phyloP scores from a whole-genome alignment of 129 eudicot species.

The Daucus carota region DH1_v3.0 NC_030382.2:52577001-52577500 shows the following conservation, averaged over 20 bases:
- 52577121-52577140: conserved; percentile 2
- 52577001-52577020: too few species aligned
- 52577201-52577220: conserved; percentile 71
- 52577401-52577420: background rate
- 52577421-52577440: background rate
- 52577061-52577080: conserved; percentile 33
- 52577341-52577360: background rate
- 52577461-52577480: background rate
- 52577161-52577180: conserved; percentile 49
- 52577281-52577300: conserved; percentile 69
- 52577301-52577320: conserved; percentile 51
- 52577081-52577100: conserved; percentile 16
- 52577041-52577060: background rate
- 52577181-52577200: conserved; percentile 60
- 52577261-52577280: conserved; percentile 48
- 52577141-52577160: conserved; percentile 18
- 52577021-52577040: background rate
- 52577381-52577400: background rate
- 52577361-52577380: background rate
- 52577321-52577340: background rate
- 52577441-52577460: too few species aligned
- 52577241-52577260: conserved; percentile 78
- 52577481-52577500: background rate
- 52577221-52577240: conserved; percentile 51
- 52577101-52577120: background rate